Conservation (phyloP, 352 stramenopile genomes). For the Globisporangium nodosum region DNA sequence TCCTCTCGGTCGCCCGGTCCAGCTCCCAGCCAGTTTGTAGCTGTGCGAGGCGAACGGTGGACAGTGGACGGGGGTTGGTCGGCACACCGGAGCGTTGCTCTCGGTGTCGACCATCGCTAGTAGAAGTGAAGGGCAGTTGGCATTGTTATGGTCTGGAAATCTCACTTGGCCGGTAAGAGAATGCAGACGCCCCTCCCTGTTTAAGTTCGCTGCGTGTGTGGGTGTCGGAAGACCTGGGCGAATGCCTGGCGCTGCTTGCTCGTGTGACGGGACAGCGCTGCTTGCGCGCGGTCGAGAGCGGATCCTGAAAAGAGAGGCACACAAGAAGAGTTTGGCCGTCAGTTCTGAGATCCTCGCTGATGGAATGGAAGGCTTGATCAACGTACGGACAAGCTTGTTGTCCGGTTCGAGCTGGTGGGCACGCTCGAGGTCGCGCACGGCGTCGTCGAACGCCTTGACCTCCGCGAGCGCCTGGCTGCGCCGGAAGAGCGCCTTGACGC, state of each 20-base stretch:
- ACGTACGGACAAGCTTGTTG: slow-evolving; percentile 38
- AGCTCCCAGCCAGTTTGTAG: not conserved
- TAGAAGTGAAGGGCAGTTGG: slow-evolving; percentile 8
- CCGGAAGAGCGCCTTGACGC: slow-evolving; percentile 62
- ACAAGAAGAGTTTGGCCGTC: not conserved
- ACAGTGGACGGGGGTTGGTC: not conserved
- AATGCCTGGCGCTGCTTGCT: slow-evolving; percentile 41
- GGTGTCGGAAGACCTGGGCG: slow-evolving; percentile 21
- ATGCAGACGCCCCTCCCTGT: slow-evolving; percentile 46
- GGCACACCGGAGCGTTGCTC: not conserved
- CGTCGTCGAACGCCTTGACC: slow-evolving; percentile 52
- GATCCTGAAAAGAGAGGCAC: slow-evolving; percentile 9
- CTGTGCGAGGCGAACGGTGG: not conserved
- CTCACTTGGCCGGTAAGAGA: slow-evolving; percentile 13
- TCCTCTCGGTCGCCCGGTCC: not conserved
- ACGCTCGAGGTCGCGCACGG: slow-evolving; percentile 42
- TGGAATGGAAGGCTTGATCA: not conserved
- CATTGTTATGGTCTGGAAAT: slow-evolving; percentile 6
- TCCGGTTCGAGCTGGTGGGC: slow-evolving; percentile 29
- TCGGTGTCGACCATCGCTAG: not conserved
- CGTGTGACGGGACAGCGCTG: slow-evolving; percentile 25
- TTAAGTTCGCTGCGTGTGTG: slow-evolving; percentile 33
- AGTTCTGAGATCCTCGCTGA: not conserved
- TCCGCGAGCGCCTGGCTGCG: slow-evolving; percentile 54
- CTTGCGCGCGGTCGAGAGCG: slow-evolving; percentile 20